Base-by-base conservation (phyloP, 2,329 filamentous ascomycete genomes). In the Zymoseptoria passerinii region DNA sequence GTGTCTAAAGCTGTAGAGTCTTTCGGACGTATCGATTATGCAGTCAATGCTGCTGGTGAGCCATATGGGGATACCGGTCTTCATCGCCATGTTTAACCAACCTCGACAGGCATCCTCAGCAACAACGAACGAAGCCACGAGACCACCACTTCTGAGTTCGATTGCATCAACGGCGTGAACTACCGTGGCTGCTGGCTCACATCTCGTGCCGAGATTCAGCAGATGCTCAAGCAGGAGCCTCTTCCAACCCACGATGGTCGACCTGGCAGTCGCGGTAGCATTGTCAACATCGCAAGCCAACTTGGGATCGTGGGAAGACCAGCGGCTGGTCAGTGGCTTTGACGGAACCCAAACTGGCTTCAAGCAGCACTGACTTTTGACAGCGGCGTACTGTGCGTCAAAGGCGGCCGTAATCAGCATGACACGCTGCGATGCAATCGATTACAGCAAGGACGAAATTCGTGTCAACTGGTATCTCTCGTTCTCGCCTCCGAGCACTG, bases 371-470 rank as follows among this genome's bases (percentile, higher is more conserved):
- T 60, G 49, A 60, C 28, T 16, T 23, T 28, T 6, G n/a, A 4
- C 40, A 78, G 76, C 76, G 1, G 74, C 74, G 2, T 80, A 80
- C 58, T 76, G 73, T 57, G 76, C 76, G 1, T 74, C 73, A 4
- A 80, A 79, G 56, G 75, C 76, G 4, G 78, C 76, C 0, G 72
- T 79, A 0, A 74, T 78, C 7, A 72, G 72, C 44, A 68, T 80
- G 69, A 80, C 78, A 3, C 76, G 72, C 58, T 74, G 72, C 53
- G 77, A 79, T 68, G 77, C 77, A n/a, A 75, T 79, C 48, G 75
- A 79, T 63, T 79, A 78, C 61, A 72, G 76, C 2, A 71, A 76
- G 40, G 67, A 78, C 44, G 73, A 74, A 40, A 78, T 80, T 57
- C 65, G 77, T 2, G 69, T 79, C 50, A 79, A 79, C 56, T 68